phyloP scores from a whole-genome alignment of 352 stramenopile species.

The Phytophthora megakarya region DNA sequence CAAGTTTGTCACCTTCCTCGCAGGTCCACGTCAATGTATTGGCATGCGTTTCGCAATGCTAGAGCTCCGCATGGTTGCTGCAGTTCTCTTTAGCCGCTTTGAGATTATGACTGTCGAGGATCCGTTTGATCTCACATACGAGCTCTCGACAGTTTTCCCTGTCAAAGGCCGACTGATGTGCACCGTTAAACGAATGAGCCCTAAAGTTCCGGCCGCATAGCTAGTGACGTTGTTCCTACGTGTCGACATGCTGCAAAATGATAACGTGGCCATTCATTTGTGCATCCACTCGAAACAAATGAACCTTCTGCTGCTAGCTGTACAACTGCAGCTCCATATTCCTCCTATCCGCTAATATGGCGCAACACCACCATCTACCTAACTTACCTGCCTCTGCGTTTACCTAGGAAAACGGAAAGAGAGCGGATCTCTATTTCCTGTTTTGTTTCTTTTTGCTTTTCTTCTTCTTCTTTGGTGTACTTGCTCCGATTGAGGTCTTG shows the following conservation, averaged over 20 bases:
- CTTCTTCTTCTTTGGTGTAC: conserved; percentile 55
- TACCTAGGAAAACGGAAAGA: conserved; percentile 18
- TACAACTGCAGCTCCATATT: conserved; percentile 12
- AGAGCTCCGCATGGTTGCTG: conserved; percentile 57
- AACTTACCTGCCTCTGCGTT: conserved; percentile 19
- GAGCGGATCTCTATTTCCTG: conserved; percentile 50
- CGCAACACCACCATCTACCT: conserved; percentile 24
- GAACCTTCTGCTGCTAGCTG: conserved; percentile 9
- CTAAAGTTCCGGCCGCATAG: conserved; percentile 6
- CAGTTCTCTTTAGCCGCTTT: conserved; percentile 46
- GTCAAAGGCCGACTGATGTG: conserved; percentile 32
- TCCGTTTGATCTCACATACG: conserved; percentile 42
- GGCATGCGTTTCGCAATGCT: conserved; percentile 61
- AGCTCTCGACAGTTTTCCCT: conserved; percentile 37
- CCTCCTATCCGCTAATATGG: conserved; percentile 19
- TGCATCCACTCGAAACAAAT: conserved; percentile 5
- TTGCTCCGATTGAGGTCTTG: conserved; percentile 25
- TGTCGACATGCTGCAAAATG: conserved; percentile 1
- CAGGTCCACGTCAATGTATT: conserved; percentile 58
- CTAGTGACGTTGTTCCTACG: background rate
- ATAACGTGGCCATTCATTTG: conserved; percentile 4
- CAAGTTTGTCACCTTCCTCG: conserved; percentile 62
- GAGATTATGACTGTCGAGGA: conserved; percentile 46
- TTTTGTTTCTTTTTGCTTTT: conserved; percentile 49
- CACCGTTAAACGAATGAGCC: conserved; percentile 15